These are phyloP conservation scores for Pythium monospermum DNA, from an alignment of 352 stramenopile genomes.

Conservation along the genomic window DNA sequence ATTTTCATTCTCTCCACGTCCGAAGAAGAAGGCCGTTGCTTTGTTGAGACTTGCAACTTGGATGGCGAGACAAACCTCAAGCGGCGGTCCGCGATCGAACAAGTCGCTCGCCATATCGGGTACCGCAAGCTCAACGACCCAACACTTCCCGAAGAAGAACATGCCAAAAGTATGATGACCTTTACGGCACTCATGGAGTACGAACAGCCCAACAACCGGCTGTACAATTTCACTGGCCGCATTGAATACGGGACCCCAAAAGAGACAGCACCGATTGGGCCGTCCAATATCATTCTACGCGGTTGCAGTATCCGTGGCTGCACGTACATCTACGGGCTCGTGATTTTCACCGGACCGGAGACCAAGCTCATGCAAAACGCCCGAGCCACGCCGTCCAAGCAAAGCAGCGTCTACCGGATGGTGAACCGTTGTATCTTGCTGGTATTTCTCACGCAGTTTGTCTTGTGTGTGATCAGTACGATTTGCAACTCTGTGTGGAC, in stretches of 20 bases:
- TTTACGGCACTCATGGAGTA: conserved; percentile 50
- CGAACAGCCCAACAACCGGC: conserved; percentile 73
- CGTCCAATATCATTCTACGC: conserved; percentile 81
- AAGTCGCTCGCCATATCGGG: conserved; percentile 47
- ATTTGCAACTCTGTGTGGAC: conserved; percentile 51
- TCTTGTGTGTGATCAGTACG: conserved; percentile 64
- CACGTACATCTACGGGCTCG: conserved; percentile 62
- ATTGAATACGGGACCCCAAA: conserved; percentile 30
- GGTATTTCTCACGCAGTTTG: conserved; percentile 54
- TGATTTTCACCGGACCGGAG: conserved; percentile 88
- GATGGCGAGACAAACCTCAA: conserved; percentile 96
- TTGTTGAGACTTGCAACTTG: conserved; percentile 92
- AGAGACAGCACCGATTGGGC: conserved; percentile 40
- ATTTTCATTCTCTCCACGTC: conserved; percentile 68
- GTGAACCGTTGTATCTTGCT: conserved; percentile 68
- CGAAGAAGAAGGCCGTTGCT: conserved; percentile 76
- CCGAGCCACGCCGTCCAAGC: conserved; percentile 56
- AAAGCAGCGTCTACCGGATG: conserved; percentile 67
- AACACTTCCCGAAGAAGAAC: conserved; percentile 27
- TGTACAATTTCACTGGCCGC: conserved; percentile 67
- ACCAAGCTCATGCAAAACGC: conserved; percentile 87
- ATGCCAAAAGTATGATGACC: conserved; percentile 34
- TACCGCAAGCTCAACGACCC: conserved; percentile 58
- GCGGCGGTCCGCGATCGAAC: conserved; percentile 46
- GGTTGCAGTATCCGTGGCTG: conserved; percentile 64